Evolutionary conservation across 768 basidiomycete species (phyloP).

Genomic region (Piloderma croceum): DNA sequence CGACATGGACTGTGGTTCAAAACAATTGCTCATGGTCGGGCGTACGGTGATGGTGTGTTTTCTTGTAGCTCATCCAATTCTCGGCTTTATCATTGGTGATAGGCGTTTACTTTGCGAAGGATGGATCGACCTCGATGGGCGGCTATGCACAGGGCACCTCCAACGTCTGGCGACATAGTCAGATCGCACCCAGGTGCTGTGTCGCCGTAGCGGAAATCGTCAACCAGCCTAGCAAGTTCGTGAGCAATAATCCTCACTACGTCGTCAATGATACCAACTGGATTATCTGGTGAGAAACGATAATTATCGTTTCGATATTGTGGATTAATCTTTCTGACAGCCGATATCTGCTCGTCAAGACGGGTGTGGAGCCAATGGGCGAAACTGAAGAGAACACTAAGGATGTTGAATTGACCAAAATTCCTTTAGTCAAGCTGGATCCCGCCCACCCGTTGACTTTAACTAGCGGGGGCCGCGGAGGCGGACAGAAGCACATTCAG

Average conservation of each 20-base stretch:
- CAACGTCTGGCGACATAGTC: conserved; percentile 48
- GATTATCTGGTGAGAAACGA: conserved; percentile 72
- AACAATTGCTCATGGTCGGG: conserved; percentile 49
- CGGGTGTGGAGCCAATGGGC: conserved; percentile 1
- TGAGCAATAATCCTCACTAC: conserved; percentile 46
- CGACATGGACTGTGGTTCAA: conserved; percentile 68
- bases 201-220: conserved; percentile 62
- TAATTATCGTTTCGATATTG: conserved; percentile 14
- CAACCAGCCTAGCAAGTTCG: conserved; percentile 52
- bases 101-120: conserved; percentile 69
- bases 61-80: not conserved
- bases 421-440: conserved; percentile 46
- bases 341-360: conserved; percentile 57
- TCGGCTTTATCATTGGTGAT: not conserved
- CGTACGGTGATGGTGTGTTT: conserved; percentile 53
- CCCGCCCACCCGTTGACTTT: conserved; percentile 41
- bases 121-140: conserved; percentile 44
- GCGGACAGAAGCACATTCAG: conserved; percentile 26
- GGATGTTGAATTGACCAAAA: conserved; percentile 9
- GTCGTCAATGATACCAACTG: conserved; percentile 62
- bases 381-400: conserved; percentile 8
- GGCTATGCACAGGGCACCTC: conserved; percentile 32
- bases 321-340: conserved; percentile 23
- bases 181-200: conserved; percentile 40
- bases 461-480: not conserved